Percentiles rank a stretch among this genome's conserved stretches.
These are phyloP conservation scores for Solanum chmielewskii DNA, from an alignment of 257 asterid species.

Conservation along the genomic window DNA sequence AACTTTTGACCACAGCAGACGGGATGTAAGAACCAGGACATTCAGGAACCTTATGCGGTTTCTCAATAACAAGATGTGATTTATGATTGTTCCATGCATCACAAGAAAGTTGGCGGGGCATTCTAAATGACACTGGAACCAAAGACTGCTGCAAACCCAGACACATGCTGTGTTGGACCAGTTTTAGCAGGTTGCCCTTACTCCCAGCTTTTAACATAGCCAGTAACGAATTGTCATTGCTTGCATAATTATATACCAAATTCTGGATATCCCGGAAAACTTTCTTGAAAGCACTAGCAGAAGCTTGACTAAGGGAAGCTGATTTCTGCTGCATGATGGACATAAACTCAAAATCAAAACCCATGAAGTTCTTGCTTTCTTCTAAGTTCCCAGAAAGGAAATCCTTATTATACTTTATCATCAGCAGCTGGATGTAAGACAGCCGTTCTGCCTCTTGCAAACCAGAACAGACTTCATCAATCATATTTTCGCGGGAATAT, in stretches of 20 bases:
- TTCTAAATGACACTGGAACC: slow-evolving; percentile 54
- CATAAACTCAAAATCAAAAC: slow-evolving; percentile 21
- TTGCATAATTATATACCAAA: slow-evolving; percentile 53
- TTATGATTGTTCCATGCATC: slow-evolving; percentile 69
- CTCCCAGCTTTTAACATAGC: slow-evolving; percentile 94
- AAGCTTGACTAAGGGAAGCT: slow-evolving; percentile 53
- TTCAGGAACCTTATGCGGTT: slow-evolving; percentile 11
- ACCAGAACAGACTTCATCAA: slow-evolving; percentile 62
- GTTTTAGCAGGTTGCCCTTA: slow-evolving; percentile 78
- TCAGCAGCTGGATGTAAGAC: slow-evolving; percentile 36
- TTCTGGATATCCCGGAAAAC: slow-evolving; percentile 60
- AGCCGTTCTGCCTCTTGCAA: slow-evolving; percentile 65
- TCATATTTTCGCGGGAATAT: slow-evolving; percentile 44
- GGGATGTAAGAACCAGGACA: slow-evolving; percentile 37
- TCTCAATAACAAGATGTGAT: slow-evolving; percentile 7
- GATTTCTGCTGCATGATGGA: slow-evolving; percentile 42
- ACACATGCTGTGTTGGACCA: slow-evolving; percentile 91
- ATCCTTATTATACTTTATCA: slow-evolving; percentile 42
- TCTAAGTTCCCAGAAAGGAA: slow-evolving; percentile 47
- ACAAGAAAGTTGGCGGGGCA: slow-evolving; percentile 66
- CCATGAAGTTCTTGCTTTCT: slow-evolving; percentile 17
- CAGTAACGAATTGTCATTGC: slow-evolving; percentile 43
- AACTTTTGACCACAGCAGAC: slow-evolving; percentile 51
- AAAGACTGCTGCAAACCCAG: slow-evolving; percentile 81
- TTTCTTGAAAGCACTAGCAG: slow-evolving; percentile 53